Percentiles rank a stretch among this genome's conserved stretches.
phyloP scores from a whole-genome alignment of 257 asterid genomes.

The Vinca minor region DNA sequence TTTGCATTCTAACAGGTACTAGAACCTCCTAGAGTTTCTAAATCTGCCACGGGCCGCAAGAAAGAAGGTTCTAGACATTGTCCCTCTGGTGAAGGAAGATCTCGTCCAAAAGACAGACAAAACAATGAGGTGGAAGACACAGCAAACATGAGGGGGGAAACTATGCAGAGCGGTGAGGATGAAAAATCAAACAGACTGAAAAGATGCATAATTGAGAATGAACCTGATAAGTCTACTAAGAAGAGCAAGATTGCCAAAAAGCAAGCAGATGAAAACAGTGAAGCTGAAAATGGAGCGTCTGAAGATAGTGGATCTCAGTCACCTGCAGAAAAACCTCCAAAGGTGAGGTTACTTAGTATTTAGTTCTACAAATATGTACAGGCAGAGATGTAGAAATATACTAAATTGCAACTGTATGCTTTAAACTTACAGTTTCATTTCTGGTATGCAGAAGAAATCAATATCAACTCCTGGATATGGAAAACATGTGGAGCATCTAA shows the following conservation, averaged over 20 bases:
- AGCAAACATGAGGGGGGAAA: slow-evolving; percentile 36
- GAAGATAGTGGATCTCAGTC: slow-evolving; percentile 52
- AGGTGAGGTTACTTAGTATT: slow-evolving; percentile 30
- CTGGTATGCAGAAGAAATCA: slow-evolving; percentile 51
- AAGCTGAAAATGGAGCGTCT: slow-evolving; percentile 46
- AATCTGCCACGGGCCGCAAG: slow-evolving; percentile 34
- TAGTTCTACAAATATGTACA: background rate
- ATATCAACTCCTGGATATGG: slow-evolving; percentile 54
- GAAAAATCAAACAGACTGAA: slow-evolving; percentile 40
- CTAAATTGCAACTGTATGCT: background rate
- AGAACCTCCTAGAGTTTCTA: slow-evolving; percentile 30
- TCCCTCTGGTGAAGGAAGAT: slow-evolving; percentile 29
- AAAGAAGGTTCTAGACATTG: slow-evolving; percentile 29
- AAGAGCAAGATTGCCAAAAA: slow-evolving; percentile 45
- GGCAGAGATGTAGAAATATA: background rate
- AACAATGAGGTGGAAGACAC: slow-evolving; percentile 33
- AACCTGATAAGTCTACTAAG: slow-evolving; percentile 33
- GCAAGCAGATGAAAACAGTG: slow-evolving; percentile 39
- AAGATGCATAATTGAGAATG: slow-evolving; percentile 53
- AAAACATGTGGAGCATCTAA: slow-evolving; percentile 72
- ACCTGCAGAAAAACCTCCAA: slow-evolving; percentile 36
- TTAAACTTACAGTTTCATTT: background rate
- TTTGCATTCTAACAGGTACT: slow-evolving; percentile 39
- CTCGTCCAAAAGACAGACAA: slow-evolving; percentile 29
- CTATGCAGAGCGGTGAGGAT: slow-evolving; percentile 35